Evolutionary conservation across 2,329 filamentous ascomycete species (phyloP).

Genomic region (Colletotrichum tamarilloi): DNA sequence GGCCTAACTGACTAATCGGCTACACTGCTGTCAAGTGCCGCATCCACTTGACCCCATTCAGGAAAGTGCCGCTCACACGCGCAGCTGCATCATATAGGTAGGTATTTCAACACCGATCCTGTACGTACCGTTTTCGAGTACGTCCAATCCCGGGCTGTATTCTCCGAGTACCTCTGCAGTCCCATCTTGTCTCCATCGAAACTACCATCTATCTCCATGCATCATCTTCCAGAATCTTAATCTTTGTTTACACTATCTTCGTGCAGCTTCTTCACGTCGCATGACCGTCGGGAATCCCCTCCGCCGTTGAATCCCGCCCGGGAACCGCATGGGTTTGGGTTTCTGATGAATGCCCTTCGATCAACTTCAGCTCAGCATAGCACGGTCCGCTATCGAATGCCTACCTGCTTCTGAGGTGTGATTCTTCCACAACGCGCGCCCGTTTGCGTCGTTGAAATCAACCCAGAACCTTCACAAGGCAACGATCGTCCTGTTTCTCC

Average conservation of each 20-base stretch:
- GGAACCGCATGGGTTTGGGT: neutral
- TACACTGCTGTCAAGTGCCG: conserved; percentile 25
- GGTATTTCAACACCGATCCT: neutral
- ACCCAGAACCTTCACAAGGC: neutral
- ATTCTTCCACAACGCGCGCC: neutral
- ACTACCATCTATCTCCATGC: neutral
- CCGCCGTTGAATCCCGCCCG: neutral
- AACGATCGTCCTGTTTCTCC: neutral
- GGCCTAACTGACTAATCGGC: conserved; percentile 23
- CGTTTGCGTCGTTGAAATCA: neutral
- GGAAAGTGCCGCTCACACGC: neutral
- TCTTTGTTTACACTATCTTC: neutral
- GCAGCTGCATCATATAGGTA: neutral
- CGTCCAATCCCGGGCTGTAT: neutral
- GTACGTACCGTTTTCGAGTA: neutral
- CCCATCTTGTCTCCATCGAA: neutral
- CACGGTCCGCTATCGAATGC: neutral
- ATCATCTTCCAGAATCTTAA: neutral
- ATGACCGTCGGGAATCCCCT: conserved; percentile 12
- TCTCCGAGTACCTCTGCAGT: neutral
- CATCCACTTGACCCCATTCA: conserved; percentile 2
- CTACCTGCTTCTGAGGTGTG: neutral
- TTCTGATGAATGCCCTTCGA: neutral
- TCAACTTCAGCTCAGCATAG: neutral
- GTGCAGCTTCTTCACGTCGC: conserved; percentile 3